phyloP scores from a whole-genome alignment of 2,329 filamentous ascomycete genomes.

The Fusarium lyarnte region DNA sequence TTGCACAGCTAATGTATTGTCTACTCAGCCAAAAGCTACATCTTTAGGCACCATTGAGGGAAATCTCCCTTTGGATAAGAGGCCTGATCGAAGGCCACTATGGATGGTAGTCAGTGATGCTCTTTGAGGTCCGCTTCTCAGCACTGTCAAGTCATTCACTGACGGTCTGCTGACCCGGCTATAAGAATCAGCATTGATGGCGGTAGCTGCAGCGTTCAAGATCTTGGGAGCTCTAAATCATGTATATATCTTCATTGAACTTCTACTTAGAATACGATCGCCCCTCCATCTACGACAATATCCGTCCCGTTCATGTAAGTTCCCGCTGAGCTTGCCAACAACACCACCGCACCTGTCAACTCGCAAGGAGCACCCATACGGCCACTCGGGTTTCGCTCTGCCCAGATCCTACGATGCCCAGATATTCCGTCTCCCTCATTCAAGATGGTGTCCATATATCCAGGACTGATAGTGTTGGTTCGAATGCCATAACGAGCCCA shows the following conservation, averaged over 20 bases:
- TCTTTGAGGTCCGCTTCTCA: no score
- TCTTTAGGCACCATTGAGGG: no score
- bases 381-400: neutral
- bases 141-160: neutral
- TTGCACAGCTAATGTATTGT: neutral
- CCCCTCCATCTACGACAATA: neutral
- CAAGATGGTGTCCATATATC: neutral
- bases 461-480: neutral
- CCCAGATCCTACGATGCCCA: neutral
- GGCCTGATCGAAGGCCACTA: neutral
- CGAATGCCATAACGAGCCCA: neutral
- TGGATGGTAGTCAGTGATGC: no score
- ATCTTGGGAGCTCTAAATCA: neutral
- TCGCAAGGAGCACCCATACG: neutral
- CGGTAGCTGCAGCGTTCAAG: neutral
- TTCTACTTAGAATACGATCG: neutral
- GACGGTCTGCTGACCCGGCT: no score
- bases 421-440: neutral
- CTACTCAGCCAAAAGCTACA: no score
- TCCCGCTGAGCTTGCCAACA: neutral
- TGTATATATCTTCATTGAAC: fast-evolving
- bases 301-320: neutral
- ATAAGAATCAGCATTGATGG: neutral
- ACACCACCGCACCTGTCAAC: neutral
- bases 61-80: no score